A percentile compares a stretch with the other conserved stretches of the same genome.
These are phyloP conservation scores for Chalciporus sp. DNA, from an alignment of 1,284 basidiomycete species.

Conservation along the genomic window DNA sequence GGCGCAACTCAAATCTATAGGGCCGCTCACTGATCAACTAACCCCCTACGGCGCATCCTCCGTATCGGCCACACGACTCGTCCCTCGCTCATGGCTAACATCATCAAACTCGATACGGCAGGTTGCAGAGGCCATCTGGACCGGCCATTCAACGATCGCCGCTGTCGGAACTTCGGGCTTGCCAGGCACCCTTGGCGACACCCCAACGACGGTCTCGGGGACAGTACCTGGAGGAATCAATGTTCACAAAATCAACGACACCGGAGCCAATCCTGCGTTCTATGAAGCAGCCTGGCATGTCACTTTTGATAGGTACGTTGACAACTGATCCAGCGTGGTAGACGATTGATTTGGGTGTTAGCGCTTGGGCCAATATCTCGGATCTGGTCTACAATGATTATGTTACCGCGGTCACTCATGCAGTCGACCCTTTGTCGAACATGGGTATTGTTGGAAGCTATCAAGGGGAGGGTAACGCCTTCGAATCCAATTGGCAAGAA, in stretches of 20 bases:
- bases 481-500: constrained; percentile 7
- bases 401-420: background rate
- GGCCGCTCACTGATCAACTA: too few species aligned
- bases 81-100: background rate
- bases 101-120: background rate
- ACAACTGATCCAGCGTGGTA: background rate
- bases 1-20: background rate
- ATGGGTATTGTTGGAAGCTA: constrained; percentile 7
- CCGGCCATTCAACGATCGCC: background rate
- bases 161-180: background rate
- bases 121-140: constrained; percentile 9
- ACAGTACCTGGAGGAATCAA: background rate
- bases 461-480: constrained; percentile 6
- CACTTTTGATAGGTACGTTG: background rate
- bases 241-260: background rate
- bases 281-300: constrained; percentile 1
- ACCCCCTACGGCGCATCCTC: background rate
- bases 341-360: background rate
- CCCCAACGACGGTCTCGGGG: background rate
- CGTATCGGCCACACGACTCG: background rate
- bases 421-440: background rate
- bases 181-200: background rate
- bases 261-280: background rate
- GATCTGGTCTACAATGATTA: background rate
- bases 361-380: background rate